Base-by-base conservation (phyloP, 1,284 basidiomycete genomes). In the Neolentinus lepideus region DNA sequence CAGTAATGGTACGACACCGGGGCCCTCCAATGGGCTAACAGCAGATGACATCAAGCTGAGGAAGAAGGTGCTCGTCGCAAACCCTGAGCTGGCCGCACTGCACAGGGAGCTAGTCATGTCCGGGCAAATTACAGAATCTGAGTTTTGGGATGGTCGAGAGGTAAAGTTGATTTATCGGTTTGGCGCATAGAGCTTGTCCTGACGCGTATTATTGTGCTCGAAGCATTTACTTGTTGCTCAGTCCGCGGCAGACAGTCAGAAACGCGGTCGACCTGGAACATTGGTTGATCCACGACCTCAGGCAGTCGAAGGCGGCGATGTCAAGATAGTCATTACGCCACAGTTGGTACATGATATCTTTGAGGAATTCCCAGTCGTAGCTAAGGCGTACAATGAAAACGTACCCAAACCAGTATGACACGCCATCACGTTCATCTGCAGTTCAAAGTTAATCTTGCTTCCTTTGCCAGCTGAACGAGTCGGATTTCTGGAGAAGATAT, bases 71-170 rank as follows among this genome's bases (percentile, higher is more conserved):
- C 77, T 97, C 35, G 67, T 90, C 61, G 81, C 81, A 64, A 84
- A 88, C 60, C 79, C 89, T 1, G 88, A 90, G 54, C 76, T 97
- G 53, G 84, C 85, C 26, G 69, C 79, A 16, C 74, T 98, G 51
- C 93, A 97, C 68, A 81, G 84, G 35, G 91, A 94, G 56, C 80
- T 98, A 57, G 94, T 97, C 35, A 82, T 93, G 66, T 79, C 77
- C 9, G 86, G 85, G 25, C 88, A 93, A 61, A 90, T 97, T 27
- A 88, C 88, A 1, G 94, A 98, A 70, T 79, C 84, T 0, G 94
- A 98, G 64, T 98, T 98, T 66, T 98, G 94, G 94, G 92, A 94
- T 59, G 92, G 93, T 24, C 79, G 94, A 67, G 90, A 95, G 79
- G 91, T 94, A 66, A 58, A 71, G 67, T 50, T 50, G 6, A 16